These are phyloP conservation scores for Emmonsia crescens DNA, from an alignment of 2,329 filamentous ascomycete genomes.

Conservation along the genomic window DNA sequence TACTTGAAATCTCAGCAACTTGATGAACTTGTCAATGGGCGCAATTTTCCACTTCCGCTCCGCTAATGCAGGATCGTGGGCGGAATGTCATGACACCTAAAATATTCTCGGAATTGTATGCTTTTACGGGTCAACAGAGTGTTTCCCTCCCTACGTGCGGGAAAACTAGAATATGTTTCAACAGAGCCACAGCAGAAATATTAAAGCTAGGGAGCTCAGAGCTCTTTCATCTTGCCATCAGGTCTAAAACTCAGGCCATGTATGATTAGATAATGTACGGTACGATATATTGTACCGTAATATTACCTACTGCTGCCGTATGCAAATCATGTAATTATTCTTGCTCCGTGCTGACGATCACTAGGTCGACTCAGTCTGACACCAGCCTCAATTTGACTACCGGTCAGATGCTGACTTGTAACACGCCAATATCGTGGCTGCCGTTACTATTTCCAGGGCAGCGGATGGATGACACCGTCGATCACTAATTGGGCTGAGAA, in stretches of 20 bases:
- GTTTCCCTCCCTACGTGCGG: not conserved
- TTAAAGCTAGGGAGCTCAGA: not conserved
- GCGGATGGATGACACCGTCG: constrained; percentile 10
- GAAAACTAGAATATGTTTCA: not conserved
- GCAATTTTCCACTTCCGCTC: not conserved
- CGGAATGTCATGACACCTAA: not conserved
- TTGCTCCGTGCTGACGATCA: not conserved
- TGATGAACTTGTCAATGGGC: not conserved
- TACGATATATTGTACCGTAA: not conserved
- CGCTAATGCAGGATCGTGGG: not conserved
- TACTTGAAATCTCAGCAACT: not conserved
- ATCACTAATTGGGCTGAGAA: constrained; percentile 8
- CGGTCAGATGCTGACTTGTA: not conserved
- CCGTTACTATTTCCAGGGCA: constrained; percentile 5
- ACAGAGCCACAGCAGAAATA: not conserved
- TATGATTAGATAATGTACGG: too few relatives aligned
- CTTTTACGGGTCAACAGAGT: too few relatives aligned
- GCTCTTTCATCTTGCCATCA: not conserved
- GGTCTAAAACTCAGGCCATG: not conserved
- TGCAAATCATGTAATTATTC: not conserved
- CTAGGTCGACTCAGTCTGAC: not conserved
- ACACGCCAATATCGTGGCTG: not conserved
- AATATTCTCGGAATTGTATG: not conserved
- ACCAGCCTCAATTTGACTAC: not conserved
- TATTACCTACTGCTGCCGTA: not conserved